Base-by-base conservation (phyloP, 495 filamentous ascomycete genomes). In the Mytilinidion resinicola region DNA sequence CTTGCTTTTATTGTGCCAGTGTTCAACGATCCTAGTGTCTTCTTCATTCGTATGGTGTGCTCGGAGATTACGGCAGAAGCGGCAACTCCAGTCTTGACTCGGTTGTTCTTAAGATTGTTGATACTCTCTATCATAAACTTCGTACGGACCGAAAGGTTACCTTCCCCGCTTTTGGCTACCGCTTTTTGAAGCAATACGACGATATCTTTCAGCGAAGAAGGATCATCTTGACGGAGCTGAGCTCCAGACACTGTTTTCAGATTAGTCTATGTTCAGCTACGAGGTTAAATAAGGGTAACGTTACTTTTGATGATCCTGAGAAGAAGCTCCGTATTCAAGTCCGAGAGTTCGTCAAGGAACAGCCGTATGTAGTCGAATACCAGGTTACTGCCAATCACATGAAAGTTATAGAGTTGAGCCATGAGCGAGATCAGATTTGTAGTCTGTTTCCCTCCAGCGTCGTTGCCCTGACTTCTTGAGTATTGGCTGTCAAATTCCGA, bases 111-210 rank as follows among this genome's bases (percentile, higher is more conserved):
- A 33, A 97, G 77, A 65, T 93, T 86, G 59, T 88, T 91, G 68
- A 98, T 93, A 1, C 87, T 91, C 60, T 97, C 93, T 48, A 98
- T 91, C 95, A 97, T 97, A 73, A 96, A 97, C 61, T 87, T 95
- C 0, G 91, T 96, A 49, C 93, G 85, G 10, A 95, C 87, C 12
- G 90, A 92, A 15, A 96, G 76, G 44, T 80, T 84, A 15, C 77
- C 75, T 68, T 88, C 85, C 35, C 85, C 87, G 35, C 76, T 74
- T 50, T 80, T 83, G 7, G 81, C 72, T 11, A 90, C 79, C 9
- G 85, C 80, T 10, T 83, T 82, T 62, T 90, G 88, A 55, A 96
- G 82, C 53, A 88, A 78, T 17, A 86, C 66, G 9, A 96, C 87
- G 55, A 98, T 95, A 59, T 96, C 89, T 71, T 95, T 95, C 38